A percentile compares a stretch with the other conserved stretches of the same genome.
Conservation (phyloP, 768 basidiomycete species). For the Lactarius evosmus region DNA sequence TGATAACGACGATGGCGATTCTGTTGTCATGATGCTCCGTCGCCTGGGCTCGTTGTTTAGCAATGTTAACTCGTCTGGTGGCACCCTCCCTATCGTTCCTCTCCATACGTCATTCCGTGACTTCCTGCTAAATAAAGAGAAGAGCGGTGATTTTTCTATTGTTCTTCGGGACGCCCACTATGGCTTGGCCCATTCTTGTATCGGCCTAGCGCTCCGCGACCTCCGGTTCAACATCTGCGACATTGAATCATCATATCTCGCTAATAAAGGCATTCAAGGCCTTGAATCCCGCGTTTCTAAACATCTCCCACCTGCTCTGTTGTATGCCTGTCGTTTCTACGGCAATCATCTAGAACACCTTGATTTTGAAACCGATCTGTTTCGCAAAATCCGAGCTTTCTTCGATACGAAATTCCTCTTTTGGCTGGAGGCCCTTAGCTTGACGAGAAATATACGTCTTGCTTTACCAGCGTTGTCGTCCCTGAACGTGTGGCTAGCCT, state of each 20-base stretch:
- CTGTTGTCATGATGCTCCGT: too few relatives aligned
- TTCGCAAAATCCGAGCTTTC: not conserved
- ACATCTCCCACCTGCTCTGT: not conserved
- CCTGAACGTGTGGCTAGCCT: too few relatives aligned
- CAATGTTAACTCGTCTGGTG: not conserved
- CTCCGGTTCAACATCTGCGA: not conserved
- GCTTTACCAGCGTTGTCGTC: not conserved
- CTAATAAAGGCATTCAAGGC: not conserved
- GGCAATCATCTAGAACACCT: not conserved
- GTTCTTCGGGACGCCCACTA: not conserved
- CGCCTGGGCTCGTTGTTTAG: too few relatives aligned
- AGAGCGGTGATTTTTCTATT: not conserved
- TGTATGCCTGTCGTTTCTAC: not conserved
- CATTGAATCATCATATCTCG: not conserved
- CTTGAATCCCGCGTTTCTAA: not conserved
- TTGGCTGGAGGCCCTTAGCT: not conserved
- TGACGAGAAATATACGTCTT: not conserved
- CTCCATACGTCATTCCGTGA: not conserved
- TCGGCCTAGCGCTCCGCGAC: not conserved
- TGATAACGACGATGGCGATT: too few relatives aligned
- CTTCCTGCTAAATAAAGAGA: constrained; percentile 1
- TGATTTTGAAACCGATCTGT: not conserved
- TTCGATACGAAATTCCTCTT: not conserved
- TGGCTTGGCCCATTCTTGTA: not conserved
- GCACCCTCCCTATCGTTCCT: not conserved